phyloP scores from a whole-genome alignment of 805 yeast species.

The Naumovozyma baii region DNA sequence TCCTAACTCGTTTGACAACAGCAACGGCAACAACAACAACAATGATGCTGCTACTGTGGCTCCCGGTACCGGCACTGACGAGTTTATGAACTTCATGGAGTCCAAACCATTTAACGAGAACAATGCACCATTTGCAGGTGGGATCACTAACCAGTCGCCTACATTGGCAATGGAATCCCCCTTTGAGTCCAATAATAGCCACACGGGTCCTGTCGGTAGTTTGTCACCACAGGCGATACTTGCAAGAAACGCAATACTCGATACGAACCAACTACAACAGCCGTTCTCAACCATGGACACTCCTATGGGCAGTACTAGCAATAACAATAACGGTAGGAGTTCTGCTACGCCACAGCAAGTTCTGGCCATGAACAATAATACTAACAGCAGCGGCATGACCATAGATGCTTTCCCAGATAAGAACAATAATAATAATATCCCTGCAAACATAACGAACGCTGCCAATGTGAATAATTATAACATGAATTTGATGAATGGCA shows the following conservation, averaged over 20 bases:
- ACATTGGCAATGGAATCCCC: conserved; percentile 1
- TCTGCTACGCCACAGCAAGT: conserved; percentile 24
- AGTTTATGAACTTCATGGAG: conserved; percentile 37
- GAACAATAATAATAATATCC: conserved; percentile 5
- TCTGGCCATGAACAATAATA: conserved; percentile 8
- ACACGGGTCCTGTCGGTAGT: conserved; percentile 2
- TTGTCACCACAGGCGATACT: conserved; percentile 29
- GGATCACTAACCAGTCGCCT: neutral
- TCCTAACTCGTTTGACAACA: neutral
- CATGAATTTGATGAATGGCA: conserved; percentile 8
- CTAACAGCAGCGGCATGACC: too few species aligned
- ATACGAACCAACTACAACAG: conserved; percentile 13
- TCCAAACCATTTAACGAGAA: conserved; percentile 13
- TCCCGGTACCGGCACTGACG: conserved; percentile 3
- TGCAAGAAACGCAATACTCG: conserved; percentile 20
- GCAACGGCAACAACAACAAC: neutral
- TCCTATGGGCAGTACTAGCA: neutral
- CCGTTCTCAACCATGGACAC: neutral
- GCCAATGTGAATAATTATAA: conserved; percentile 4
- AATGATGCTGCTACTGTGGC: neutral
- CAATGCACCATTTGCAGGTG: neutral
- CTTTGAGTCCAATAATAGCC: neutral
- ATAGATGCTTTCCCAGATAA: too few species aligned
- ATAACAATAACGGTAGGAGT: conserved; percentile 1
- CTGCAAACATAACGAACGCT: conserved; percentile 1